Base-by-base conservation (phyloP, 1,139 yeast genomes). In the Yamadazyma dushanensis region DNA sequence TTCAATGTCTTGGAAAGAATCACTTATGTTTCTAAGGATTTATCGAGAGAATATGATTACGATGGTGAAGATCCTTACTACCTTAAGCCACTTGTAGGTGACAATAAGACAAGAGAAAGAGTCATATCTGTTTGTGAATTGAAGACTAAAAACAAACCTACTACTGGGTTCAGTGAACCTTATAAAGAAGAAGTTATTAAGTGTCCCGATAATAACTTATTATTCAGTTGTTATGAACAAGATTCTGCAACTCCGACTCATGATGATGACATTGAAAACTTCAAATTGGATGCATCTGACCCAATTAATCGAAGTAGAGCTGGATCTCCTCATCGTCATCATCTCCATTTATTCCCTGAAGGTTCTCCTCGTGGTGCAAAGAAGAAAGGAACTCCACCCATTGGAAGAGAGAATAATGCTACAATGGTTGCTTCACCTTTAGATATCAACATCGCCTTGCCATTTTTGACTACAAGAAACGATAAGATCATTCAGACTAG, bases 1-100 rank as follows among this genome's bases (percentile, higher is more conserved):
- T 76, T 88, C 34, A 84, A 83, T 47, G 72, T 87, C 7, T 63
- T 82, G 42, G 96, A 89, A 56, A 73, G 82, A 40, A 76, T 84
- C 11, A 77, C 88, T 0, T 86, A 81, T 51, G 75, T 72, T 3
- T 81, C 85, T 3, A 76, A 73, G 40, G 72, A 73, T 46, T 55
- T 75, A 44, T 62, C 70, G 24, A 66, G 60, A 43, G 87, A 80
- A 50, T 76, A 70, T 44, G 85, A 80, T 39, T 80, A 74, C 36
- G 80, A 76, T 35, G 63, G 66, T 11, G 73, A 70, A 2, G 77
- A 66, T 57, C 76, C 68, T 31, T 62, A 51, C 35, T 51, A 51
- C 31, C 32, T 57, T 19, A 54, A 51, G 31, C 56, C 60, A 9
- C 22, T 33, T 13, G 24, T 41, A 4, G 38, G 49, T 7, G 61